Conservation (phyloP, 2,329 filamentous ascomycete species). For the Exserohilum turcica region DNA sequence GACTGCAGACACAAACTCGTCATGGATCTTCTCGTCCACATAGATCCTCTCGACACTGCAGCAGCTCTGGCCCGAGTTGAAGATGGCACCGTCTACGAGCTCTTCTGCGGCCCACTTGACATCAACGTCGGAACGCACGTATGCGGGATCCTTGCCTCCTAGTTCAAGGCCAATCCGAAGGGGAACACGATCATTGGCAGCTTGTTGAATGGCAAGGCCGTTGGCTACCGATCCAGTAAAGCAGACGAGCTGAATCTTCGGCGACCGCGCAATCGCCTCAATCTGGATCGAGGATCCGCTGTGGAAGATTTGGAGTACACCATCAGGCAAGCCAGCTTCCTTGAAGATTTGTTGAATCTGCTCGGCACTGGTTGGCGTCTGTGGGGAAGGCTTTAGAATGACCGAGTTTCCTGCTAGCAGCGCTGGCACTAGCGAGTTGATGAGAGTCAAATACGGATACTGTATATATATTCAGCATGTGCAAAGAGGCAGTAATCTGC, state of each 20-base stretch:
- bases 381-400: conserved; percentile 91
- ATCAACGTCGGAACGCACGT: conserved; percentile 84
- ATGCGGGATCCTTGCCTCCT: conserved; percentile 93
- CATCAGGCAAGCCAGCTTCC: conserved; percentile 78
- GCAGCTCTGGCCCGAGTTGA: conserved; percentile 98
- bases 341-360: conserved; percentile 76
- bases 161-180: conserved; percentile 88
- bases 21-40: conserved; percentile 82
- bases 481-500: conserved; percentile 9
- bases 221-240: conserved; percentile 93
- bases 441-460: conserved; percentile 93
- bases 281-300: conserved; percentile 78
- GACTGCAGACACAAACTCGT: conserved; percentile 77
- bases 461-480: conserved; percentile 48
- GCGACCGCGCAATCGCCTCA: conserved; percentile 76
- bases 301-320: conserved; percentile 92
- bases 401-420: conserved; percentile 87
- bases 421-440: conserved; percentile 93
- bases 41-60: conserved; percentile 92
- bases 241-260: conserved; percentile 79
- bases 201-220: conserved; percentile 82
- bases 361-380: conserved; percentile 91
- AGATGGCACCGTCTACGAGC: conserved; percentile 93
- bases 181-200: conserved; percentile 76
- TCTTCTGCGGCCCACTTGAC: conserved; percentile 89